phyloP scores from a whole-genome alignment of 1,139 yeast genomes.

The Suhomyces chickasaworum region DNA sequence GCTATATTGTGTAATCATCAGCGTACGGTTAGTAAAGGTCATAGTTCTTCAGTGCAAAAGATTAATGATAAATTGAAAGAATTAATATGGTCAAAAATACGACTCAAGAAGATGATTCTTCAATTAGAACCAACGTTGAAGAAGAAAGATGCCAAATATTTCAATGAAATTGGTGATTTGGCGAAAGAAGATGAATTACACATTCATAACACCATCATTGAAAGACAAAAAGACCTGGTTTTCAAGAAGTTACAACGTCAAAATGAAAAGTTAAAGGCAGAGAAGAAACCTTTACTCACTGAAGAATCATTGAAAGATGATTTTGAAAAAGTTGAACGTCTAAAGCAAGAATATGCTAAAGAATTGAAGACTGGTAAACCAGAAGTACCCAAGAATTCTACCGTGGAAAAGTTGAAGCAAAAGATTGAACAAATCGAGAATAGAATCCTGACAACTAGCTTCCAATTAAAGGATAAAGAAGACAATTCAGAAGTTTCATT shows the following conservation, averaged over 20 bases:
- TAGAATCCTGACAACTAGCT: constrained; percentile 65
- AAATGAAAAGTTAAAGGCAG: constrained; percentile 67
- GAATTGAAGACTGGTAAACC: constrained; percentile 68
- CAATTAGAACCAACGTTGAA: constrained; percentile 58
- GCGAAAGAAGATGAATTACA: constrained; percentile 61
- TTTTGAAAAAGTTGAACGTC: constrained; percentile 58
- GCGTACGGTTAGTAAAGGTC: constrained; percentile 85
- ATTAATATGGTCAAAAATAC: constrained; percentile 78
- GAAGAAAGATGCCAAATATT: constrained; percentile 58
- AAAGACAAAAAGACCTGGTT: constrained; percentile 64
- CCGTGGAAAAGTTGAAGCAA: constrained; percentile 72
- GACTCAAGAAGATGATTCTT: constrained; percentile 71
- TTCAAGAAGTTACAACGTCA: constrained; percentile 71
- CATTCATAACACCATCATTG: constrained; percentile 58
- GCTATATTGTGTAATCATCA: constrained; percentile 98
- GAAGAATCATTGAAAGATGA: constrained; percentile 61
- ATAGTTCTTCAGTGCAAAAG: constrained; percentile 76
- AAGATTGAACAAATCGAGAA: constrained; percentile 75
- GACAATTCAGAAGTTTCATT: constrained; percentile 92
- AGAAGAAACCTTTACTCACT: constrained; percentile 54
- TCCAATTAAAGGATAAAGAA: constrained; percentile 87
- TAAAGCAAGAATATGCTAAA: constrained; percentile 51
- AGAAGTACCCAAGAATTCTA: constrained; percentile 50
- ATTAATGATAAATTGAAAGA: constrained; percentile 77
- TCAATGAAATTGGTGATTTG: constrained; percentile 71